A percentile compares a stretch with the other conserved stretches of the same genome.
phyloP scores from a whole-genome alignment of 108 stramenopile species.

The Aurantiochytrium sp. region DNA sequence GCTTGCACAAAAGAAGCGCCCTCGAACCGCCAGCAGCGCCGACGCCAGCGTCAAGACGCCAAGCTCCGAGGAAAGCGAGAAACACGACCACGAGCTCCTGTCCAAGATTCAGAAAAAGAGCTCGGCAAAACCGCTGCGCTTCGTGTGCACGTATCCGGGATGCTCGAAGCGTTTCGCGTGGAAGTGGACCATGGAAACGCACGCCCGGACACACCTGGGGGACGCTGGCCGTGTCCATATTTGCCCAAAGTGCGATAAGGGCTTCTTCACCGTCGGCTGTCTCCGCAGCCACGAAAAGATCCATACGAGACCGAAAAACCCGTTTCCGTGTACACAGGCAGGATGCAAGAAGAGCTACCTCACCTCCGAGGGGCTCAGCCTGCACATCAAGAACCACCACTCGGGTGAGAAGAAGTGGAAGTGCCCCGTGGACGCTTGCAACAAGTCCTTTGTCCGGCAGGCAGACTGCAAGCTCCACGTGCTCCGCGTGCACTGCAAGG shows the following conservation, averaged over 20 bases:
- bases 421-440: not conserved
- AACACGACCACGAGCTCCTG: not conserved
- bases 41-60: not conserved
- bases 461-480: slow-evolving; percentile 2
- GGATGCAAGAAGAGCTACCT: slow-evolving; percentile 22
- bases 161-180: not conserved
- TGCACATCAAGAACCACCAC: not conserved
- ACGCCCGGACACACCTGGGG: slow-evolving; percentile 9
- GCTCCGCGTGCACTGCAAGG: not conserved
- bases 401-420: slow-evolving; percentile 1
- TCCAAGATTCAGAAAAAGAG: slow-evolving; percentile 2
- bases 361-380: not conserved
- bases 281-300: slow-evolving; percentile 12
- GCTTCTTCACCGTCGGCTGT: slow-evolving; percentile 11
- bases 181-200: slow-evolving; percentile 32
- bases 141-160: not conserved
- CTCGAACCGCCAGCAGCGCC: not conserved
- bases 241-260: not conserved
- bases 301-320: not conserved
- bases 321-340: not conserved
- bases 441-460: slow-evolving; percentile 13
- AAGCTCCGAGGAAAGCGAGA: not conserved
- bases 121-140: not conserved
- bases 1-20: not conserved
- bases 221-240: not conserved